Conservation (phyloP, 371 early-diverging fungal genomes). For the Saksenaea vasiformis region DNA sequence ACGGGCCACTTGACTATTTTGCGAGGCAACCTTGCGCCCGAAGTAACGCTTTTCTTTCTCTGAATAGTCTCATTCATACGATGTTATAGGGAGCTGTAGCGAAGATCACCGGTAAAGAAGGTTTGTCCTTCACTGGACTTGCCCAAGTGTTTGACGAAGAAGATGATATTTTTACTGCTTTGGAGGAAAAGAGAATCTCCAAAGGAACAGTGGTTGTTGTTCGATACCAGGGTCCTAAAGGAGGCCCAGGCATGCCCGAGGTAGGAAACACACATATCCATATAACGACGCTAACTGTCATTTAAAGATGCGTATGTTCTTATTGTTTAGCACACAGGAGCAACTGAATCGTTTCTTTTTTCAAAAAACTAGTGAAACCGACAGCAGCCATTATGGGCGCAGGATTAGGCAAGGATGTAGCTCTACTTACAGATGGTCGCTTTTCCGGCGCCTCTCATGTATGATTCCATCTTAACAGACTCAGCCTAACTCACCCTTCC, state of each 20-base stretch:
- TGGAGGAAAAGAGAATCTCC: slow-evolving; percentile 67
- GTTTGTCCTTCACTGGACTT: slow-evolving; percentile 80
- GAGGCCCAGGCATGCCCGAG: slow-evolving; percentile 93
- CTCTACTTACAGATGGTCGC: slow-evolving; percentile 93
- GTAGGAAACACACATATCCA: slow-evolving; percentile 14
- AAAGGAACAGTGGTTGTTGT: slow-evolving; percentile 84
- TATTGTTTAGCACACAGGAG: too few species aligned
- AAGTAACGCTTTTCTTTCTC: slow-evolving; percentile 28
- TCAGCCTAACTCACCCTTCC: not conserved
- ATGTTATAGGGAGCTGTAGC: slow-evolving; percentile 75
- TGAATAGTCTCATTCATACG: not conserved
- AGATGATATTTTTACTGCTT: slow-evolving; percentile 82
- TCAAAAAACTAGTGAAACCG: slow-evolving; percentile 67
- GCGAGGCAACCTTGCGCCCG: slow-evolving; percentile 80
- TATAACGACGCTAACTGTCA: not conserved
- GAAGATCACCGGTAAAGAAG: slow-evolving; percentile 99
- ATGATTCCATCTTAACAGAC: slow-evolving; percentile 14
- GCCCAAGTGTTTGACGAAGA: slow-evolving; percentile 93
- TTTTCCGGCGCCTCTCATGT: slow-evolving; percentile 97
- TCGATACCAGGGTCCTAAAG: slow-evolving; percentile 86
- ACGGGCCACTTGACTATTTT: slow-evolving; percentile 82
- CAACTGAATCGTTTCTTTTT: not conserved
- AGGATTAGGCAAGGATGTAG: slow-evolving; percentile 94
- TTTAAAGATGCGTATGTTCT: not conserved
- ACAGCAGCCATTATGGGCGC: slow-evolving; percentile 96